Evolutionary conservation across 345 rosid genomes (phyloP).

Genomic region (Eucalyptus urophylla): DNA sequence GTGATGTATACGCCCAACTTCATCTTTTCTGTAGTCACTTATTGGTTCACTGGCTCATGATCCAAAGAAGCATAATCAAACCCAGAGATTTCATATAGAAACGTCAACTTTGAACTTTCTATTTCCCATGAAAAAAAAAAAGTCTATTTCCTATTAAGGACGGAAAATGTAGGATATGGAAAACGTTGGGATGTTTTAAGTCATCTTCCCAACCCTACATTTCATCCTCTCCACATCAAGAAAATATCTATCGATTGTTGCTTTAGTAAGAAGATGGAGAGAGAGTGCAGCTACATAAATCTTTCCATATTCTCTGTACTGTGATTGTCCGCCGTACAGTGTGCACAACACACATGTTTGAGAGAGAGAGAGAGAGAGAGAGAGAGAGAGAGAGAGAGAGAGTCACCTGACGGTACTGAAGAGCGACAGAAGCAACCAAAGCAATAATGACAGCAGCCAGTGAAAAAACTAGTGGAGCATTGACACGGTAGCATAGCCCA

Average conservation of each 20-base stretch:
- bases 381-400: neutral
- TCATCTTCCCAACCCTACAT: neutral
- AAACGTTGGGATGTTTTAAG: neutral
- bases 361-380: neutral
- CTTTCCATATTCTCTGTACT: neutral
- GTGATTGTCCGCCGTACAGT: neutral
- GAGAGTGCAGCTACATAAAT: neutral
- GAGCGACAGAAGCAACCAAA: slow-evolving; percentile 41
- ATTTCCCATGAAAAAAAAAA: neutral
- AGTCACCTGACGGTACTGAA: slow-evolving; percentile 60
- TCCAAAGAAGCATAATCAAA: neutral
- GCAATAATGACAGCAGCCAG: slow-evolving; percentile 38
- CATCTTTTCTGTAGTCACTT: neutral
- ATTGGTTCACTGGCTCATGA: neutral
- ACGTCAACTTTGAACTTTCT: neutral
- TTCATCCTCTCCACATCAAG: neutral
- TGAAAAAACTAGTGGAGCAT: slow-evolving; percentile 36
- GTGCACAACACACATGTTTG: neutral
- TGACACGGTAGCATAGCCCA: slow-evolving; percentile 54
- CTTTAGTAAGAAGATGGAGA: neutral
- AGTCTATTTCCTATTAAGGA: neutral
- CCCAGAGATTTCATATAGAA: neutral
- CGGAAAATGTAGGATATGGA: neutral
- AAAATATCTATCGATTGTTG: neutral
- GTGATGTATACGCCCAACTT: neutral